These are phyloP conservation scores for Isabelozyma pseudorhagii DNA, from an alignment of 805 yeast species.

Conservation along the genomic window DNA sequence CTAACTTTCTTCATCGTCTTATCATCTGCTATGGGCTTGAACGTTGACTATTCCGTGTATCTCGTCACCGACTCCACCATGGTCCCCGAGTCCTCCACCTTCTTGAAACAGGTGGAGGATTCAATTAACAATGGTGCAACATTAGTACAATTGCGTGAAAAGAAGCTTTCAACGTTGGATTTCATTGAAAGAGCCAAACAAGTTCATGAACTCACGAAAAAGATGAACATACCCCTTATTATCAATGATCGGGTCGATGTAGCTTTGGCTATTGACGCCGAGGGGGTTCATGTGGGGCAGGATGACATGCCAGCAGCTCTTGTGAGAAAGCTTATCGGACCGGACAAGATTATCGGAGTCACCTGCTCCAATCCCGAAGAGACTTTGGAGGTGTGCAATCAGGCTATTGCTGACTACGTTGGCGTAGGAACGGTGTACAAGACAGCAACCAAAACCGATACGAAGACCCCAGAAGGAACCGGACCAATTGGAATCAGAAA, in stretches of 20 bases:
- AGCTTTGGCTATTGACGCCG: constrained; percentile 85
- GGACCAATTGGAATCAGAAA: constrained; percentile 67
- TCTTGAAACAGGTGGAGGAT: constrained; percentile 58
- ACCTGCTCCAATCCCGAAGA: constrained; percentile 64
- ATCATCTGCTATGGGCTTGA: neutral
- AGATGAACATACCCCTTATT: constrained; percentile 66
- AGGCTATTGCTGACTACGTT: constrained; percentile 65
- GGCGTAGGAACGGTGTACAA: constrained; percentile 81
- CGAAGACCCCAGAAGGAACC: constrained; percentile 44
- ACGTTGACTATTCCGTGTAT: constrained; percentile 58
- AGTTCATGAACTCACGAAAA: constrained; percentile 60
- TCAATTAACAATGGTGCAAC: constrained; percentile 75
- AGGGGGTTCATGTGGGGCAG: constrained; percentile 92
- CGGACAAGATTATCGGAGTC: constrained; percentile 74
- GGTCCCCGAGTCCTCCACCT: constrained; percentile 52
- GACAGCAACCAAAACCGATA: constrained; percentile 66
- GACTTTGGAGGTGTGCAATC: constrained; percentile 45
- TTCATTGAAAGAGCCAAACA: constrained; percentile 60
- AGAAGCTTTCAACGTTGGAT: constrained; percentile 60
- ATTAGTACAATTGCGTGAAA: constrained; percentile 80
- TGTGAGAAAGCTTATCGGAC: constrained; percentile 67
- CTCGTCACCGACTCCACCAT: constrained; percentile 78
- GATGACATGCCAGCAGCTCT: constrained; percentile 69
- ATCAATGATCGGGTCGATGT: constrained; percentile 88
- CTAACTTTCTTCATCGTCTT: neutral